Evolutionary conservation across 768 basidiomycete genomes (phyloP), one percentile per base, ranked within the genome.

Genomic region (Phallus indusiatus): DNA sequence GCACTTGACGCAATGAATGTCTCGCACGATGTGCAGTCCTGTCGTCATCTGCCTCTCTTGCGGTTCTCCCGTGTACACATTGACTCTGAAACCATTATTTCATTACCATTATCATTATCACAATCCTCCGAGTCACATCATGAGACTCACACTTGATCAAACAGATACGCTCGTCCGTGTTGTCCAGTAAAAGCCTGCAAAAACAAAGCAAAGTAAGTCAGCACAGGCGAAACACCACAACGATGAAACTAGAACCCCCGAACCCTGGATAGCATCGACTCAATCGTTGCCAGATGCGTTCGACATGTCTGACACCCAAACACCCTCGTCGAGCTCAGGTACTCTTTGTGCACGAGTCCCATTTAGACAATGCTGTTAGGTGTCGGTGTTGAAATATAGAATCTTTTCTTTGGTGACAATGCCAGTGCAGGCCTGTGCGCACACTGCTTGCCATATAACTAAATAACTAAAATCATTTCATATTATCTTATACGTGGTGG

Each of bases 21-120:
- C 95, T 59, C 95, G 85, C 35, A 99, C 95, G 24, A 88, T 90
- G 74, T 99, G 96, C 66, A 89, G 84, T 20, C 95, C 95, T 20
- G 95, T 99, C 33, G 94, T 94, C 95, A 98, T 99, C 60, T 85
- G 83, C 62, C 96, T 81, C 70, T 97, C 95, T 69, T 81, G 88
- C 46, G 91, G 85, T 65, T 90, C 86, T 61, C 94, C 94, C 71
- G 91, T 88, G 62, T 85, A 76, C 63, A 97, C 81, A 71, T 99
- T 99, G 65, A 96, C 93, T 61, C 94, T 95, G 68, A 60, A 36
- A 60, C 61, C 64, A 61, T 53, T 60, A 34, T 47, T 42, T 57
- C 61, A 53, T 63, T 56, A 61, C 65, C 49, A 34, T 65, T 50
- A 64, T 47, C 63, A 56, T 12, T 14, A 48, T 18, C 55, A 34